These are phyloP conservation scores for Spizellomyces punctatus DNA, from an alignment of 192 early-diverging fungal species.

Conservation along the genomic window DNA sequence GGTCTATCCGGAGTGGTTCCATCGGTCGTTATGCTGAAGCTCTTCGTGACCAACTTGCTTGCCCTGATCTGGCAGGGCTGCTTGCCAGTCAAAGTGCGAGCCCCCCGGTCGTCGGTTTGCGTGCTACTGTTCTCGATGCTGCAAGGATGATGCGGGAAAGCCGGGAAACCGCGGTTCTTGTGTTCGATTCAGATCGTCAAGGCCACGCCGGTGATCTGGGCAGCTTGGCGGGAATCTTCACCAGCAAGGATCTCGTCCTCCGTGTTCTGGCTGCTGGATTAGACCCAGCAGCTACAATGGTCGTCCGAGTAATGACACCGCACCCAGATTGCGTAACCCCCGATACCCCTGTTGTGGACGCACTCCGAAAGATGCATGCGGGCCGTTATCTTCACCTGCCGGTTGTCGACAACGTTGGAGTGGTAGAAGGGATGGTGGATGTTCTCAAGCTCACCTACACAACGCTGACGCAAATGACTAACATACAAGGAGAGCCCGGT, in stretches of 20 bases:
- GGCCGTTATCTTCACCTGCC: slow-evolving; percentile 54
- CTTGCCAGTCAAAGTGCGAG: slow-evolving; percentile 40
- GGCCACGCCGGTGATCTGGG: slow-evolving; percentile 48
- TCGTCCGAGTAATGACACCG: slow-evolving; percentile 66
- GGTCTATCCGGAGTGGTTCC: slow-evolving; percentile 29
- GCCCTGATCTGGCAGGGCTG: slow-evolving; percentile 82
- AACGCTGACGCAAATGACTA: slow-evolving; percentile 39
- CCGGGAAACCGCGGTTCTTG: slow-evolving; percentile 52
- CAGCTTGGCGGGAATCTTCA: slow-evolving; percentile 88
- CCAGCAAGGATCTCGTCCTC: slow-evolving; percentile 68
- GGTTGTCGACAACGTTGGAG: slow-evolving; percentile 41
- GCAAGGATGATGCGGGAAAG: slow-evolving; percentile 44
- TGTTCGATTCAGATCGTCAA: slow-evolving; percentile 37
- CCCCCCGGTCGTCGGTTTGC: slow-evolving; percentile 38
- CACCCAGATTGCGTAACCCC: slow-evolving; percentile 52
- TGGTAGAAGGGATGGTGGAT: slow-evolving; percentile 50
- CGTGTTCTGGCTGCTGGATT: slow-evolving; percentile 63
- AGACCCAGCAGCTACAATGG: slow-evolving; percentile 84
- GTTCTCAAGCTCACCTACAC: slow-evolving; percentile 53
- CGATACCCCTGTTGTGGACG: slow-evolving; percentile 46
- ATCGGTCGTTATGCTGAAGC: slow-evolving; percentile 55
- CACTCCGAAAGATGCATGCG: slow-evolving; percentile 52
- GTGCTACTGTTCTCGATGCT: slow-evolving; percentile 47
- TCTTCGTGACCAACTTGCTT: slow-evolving; percentile 65
- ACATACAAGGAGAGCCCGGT: slow-evolving; percentile 25